Conservation (phyloP, 148 eudicot genomes). For the Oxyria digyna region DNA sequence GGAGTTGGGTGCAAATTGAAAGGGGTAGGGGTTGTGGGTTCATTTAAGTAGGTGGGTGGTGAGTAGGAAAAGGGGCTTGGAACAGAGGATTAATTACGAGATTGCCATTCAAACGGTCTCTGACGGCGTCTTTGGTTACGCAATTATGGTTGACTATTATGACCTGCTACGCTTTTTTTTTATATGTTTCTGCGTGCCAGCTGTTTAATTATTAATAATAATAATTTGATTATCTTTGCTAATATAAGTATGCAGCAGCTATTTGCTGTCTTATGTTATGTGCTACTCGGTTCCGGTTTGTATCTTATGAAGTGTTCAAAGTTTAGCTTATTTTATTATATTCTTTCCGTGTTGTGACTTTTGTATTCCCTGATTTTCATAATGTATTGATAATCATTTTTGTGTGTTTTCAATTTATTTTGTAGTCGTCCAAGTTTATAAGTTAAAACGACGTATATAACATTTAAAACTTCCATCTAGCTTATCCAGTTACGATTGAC, state of each 20-base stretch:
- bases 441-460: too few species aligned
- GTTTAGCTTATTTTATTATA: neutral
- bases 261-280: neutral
- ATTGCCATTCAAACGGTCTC: slow-evolving; percentile 1
- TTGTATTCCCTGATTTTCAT: neutral
- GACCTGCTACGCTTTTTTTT: neutral
- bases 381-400: neutral
- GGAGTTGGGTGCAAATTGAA: neutral
- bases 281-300: neutral
- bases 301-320: neutral
- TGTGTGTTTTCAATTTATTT: too few species aligned
- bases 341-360: neutral
- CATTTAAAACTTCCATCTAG: too few species aligned
- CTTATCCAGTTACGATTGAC: too few species aligned
- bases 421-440: too few species aligned
- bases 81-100: neutral
- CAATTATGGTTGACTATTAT: neutral
- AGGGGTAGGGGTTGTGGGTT: neutral
- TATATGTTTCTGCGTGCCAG: neutral
- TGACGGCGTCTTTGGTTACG: neutral
- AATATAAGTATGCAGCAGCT: too few species aligned
- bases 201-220: neutral
- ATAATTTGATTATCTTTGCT: neutral
- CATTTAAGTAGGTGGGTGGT: slow-evolving; percentile 1
- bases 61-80: neutral